Conservation (phyloP, 148 eudicot species). For the Nepenthes gracilis region DNA sequence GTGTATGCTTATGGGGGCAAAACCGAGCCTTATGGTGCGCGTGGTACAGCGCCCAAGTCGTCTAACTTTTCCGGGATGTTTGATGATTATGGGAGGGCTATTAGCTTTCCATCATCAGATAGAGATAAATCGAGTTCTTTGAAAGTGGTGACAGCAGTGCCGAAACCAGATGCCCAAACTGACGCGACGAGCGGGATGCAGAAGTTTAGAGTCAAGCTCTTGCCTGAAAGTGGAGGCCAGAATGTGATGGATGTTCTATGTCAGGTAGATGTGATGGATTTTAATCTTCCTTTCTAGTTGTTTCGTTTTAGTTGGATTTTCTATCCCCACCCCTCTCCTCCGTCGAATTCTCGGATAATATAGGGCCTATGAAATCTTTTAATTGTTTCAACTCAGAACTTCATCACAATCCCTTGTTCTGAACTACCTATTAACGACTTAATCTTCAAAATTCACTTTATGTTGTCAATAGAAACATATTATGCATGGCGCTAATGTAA, state of each 20-base stretch:
- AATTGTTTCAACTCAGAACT: too few species aligned
- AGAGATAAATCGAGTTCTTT: constrained; percentile 22
- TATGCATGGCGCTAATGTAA: too few species aligned
- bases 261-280: constrained; percentile 34
- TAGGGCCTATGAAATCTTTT: too few species aligned
- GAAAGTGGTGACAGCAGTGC: constrained; percentile 78
- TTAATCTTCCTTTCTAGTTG: not conserved
- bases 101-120: constrained; percentile 30
- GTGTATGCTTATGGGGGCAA: constrained; percentile 66
- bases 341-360: too few species aligned
- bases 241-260: constrained; percentile 83
- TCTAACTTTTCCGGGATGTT: constrained; percentile 52
- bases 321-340: too few species aligned
- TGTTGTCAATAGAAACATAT: too few species aligned
- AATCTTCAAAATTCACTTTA: too few species aligned
- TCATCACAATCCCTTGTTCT: too few species aligned
- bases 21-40: constrained; percentile 65
- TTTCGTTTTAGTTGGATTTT: not conserved
- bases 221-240: constrained; percentile 75
- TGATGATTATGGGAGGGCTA: constrained; percentile 90
- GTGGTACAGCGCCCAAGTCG: constrained; percentile 48
- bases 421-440: too few species aligned
- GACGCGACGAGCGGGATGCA: constrained; percentile 68
- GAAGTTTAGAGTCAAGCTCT: constrained; percentile 82
- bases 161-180: constrained; percentile 43